Percentiles rank a stretch among this genome's conserved stretches.
Evolutionary conservation across 805 yeast genomes (phyloP).

Genomic region (Sporopachydermia quercuum): DNA sequence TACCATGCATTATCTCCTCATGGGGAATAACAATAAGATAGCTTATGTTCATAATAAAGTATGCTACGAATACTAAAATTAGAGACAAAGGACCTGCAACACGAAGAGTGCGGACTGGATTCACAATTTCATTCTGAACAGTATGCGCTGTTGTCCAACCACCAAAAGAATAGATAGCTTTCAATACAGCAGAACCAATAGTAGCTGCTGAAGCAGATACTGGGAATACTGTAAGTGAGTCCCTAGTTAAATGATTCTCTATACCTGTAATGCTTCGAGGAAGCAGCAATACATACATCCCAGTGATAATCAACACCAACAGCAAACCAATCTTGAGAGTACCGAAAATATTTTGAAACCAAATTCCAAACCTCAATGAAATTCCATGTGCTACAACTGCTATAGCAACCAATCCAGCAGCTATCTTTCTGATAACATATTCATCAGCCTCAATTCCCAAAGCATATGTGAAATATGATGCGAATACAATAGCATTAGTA

Average conservation of each 20-base stretch:
- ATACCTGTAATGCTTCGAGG: slow-evolving; percentile 17
- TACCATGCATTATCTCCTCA: slow-evolving; percentile 24
- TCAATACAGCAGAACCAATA: slow-evolving; percentile 30
- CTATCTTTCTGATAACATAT: slow-evolving; percentile 14
- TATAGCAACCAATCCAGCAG: slow-evolving; percentile 7
- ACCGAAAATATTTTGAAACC: slow-evolving; percentile 30
- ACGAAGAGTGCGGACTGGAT: slow-evolving; percentile 29
- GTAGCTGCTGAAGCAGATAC: slow-evolving; percentile 19
- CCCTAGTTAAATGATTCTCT: slow-evolving; percentile 10
- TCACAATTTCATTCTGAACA: slow-evolving; percentile 31
- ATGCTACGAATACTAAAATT: slow-evolving; percentile 22
- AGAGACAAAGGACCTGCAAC: slow-evolving; percentile 32
- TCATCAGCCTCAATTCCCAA: slow-evolving; percentile 20
- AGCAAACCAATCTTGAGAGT: slow-evolving; percentile 27
- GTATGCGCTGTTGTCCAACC: slow-evolving; percentile 38
- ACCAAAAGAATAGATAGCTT: slow-evolving; percentile 29
- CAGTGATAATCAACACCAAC: slow-evolving; percentile 22
- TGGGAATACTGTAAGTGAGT: slow-evolving; percentile 8
- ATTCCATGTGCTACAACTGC: slow-evolving; percentile 23
- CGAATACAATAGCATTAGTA: slow-evolving; percentile 32
- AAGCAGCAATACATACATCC: slow-evolving; percentile 23
- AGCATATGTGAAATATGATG: slow-evolving; percentile 30
- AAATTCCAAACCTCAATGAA: slow-evolving; percentile 27
- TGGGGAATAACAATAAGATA: slow-evolving; percentile 29
- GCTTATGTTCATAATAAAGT: slow-evolving; percentile 28